These are phyloP conservation scores for Leishmania gerbilli DNA, from an alignment of 208 protist species.

Conservation along the genomic window DNA sequence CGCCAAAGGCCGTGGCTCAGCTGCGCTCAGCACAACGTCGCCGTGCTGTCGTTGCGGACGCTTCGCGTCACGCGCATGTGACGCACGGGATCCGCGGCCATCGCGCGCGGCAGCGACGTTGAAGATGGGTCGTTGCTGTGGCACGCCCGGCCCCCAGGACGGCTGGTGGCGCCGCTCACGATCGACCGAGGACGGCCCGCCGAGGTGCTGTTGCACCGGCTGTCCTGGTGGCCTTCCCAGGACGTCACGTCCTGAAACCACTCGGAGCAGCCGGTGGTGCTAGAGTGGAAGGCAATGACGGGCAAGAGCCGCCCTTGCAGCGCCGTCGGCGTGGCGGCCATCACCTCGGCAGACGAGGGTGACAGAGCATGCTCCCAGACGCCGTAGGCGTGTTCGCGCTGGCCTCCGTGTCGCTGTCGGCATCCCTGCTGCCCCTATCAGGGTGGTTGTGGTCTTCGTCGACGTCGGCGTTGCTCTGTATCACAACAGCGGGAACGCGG, in stretches of 20 bases:
- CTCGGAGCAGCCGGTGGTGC: neutral
- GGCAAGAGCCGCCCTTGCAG: neutral
- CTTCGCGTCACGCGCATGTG: neutral
- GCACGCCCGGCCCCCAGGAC: neutral
- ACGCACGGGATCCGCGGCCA: neutral
- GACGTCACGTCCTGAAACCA: neutral
- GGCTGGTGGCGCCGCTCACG: neutral
- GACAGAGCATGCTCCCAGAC: neutral
- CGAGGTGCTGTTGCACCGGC: neutral
- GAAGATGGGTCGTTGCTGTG: neutral
- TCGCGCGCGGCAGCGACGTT: neutral
- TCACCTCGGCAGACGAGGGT: neutral
- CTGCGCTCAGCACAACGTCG: neutral
- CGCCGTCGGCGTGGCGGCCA: neutral
- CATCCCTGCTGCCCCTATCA: neutral
- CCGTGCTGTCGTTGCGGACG: neutral
- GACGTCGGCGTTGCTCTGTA: no score
- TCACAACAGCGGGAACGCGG: neutral
- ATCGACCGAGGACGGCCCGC: neutral
- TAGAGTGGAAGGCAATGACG: neutral
- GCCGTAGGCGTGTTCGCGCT: neutral
- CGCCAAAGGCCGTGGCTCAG: neutral
- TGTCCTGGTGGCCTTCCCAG: no score
- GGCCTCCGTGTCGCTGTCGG: neutral
- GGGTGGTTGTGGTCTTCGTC: neutral